Percentiles rank a stretch among this genome's conserved stretches.
phyloP scores from a whole-genome alignment of 495 filamentous ascomycete species.

The Pyrenopolyporus hunteri region DNA sequence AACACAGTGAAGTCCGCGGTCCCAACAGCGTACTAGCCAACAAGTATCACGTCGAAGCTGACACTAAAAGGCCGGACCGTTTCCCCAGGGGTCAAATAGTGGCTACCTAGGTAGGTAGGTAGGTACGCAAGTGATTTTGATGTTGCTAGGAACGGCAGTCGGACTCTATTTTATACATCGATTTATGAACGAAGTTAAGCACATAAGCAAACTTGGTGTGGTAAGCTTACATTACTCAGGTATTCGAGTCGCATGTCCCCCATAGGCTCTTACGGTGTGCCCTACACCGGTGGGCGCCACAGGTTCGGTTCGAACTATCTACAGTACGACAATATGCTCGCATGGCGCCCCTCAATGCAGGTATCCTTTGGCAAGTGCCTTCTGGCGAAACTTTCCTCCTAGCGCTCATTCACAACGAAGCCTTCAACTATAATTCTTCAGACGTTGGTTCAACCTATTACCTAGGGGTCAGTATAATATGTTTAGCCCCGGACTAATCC shows the following conservation, averaged over 20 bases:
- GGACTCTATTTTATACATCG: too few species aligned
- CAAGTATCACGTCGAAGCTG: too few species aligned
- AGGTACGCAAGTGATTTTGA: too few species aligned
- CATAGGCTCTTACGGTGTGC: conserved; percentile 13
- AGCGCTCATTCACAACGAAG: conserved; percentile 8
- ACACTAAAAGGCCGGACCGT: too few species aligned
- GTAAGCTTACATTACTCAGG: conserved; percentile 7
- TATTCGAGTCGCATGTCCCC: conserved; percentile 3
- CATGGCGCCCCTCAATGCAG: conserved; percentile 1
- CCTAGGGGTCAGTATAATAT: conserved; percentile 9
- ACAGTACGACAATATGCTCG: conserved; percentile 14
- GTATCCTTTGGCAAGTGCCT: background rate
- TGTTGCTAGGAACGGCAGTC: too few species aligned
- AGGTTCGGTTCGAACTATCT: conserved; percentile 1
- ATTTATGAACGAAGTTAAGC: too few species aligned
- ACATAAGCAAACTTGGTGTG: conserved; percentile 15
- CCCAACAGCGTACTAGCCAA: too few species aligned
- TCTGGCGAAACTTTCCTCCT: background rate
- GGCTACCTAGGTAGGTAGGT: too few species aligned
- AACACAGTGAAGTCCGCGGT: too few species aligned
- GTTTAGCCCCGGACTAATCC: conserved; percentile 22
- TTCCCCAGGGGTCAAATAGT: too few species aligned
- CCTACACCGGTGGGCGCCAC: conserved; percentile 25
- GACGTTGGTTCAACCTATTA: conserved; percentile 3
- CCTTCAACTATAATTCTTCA: background rate